Percentiles rank a stretch among this genome's conserved stretches.
Evolutionary conservation across 441 rosid species (phyloP).

Genomic region (Euphorbia celastroides): DNA sequence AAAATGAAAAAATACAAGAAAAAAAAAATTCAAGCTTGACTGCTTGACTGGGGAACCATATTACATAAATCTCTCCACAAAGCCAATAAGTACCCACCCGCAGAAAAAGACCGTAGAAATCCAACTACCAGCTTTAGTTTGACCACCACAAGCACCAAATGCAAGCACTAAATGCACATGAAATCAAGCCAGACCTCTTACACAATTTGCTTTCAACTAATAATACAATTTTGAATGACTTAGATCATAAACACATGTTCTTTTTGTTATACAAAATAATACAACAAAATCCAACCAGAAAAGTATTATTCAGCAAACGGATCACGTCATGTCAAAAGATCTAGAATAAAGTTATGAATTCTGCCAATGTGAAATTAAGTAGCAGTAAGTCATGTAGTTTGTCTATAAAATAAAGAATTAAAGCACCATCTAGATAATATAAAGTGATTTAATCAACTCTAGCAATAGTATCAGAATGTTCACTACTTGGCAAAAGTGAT

Average conservation of each 20-base stretch:
- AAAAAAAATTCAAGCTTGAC: background rate
- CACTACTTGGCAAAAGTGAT: background rate
- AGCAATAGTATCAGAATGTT: background rate
- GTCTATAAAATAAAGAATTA: too few species aligned
- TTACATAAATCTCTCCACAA: background rate
- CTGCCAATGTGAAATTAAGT: background rate
- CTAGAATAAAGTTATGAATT: background rate
- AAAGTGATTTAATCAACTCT: background rate
- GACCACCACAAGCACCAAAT: slow-evolving; percentile 4
- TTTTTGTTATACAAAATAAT: background rate
- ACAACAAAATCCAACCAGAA: background rate
- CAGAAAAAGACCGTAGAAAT: background rate
- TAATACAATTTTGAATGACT: background rate
- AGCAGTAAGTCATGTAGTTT: background rate
- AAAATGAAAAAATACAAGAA: background rate
- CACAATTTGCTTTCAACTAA: background rate
- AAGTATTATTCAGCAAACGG: background rate
- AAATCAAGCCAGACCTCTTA: background rate
- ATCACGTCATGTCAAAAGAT: background rate
- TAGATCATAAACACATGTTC: background rate
- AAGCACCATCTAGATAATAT: background rate
- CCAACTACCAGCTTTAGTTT: background rate
- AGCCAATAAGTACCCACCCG: background rate
- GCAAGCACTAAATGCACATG: background rate
- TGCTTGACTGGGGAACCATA: background rate